Evolutionary conservation across 2,329 filamentous ascomycete genomes (phyloP), one percentile per base, ranked within the genome.

Genomic region (Colletotrichum orbiculare): DNA sequence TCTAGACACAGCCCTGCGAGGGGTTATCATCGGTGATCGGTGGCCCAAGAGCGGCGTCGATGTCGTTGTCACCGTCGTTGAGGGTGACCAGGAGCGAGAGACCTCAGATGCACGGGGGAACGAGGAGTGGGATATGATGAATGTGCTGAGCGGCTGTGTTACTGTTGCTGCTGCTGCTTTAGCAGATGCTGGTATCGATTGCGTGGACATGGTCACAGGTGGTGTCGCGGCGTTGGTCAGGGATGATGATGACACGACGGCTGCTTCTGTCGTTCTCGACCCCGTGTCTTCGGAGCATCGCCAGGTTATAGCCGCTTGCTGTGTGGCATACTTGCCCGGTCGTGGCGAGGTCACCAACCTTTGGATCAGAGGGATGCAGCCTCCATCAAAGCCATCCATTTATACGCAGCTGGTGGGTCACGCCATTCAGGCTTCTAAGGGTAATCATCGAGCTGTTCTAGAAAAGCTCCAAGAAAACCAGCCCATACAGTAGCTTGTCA

Each of bases 41-140:
- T 99, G 95, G 93, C 96, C 96, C n/a, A 99, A 99, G 83, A 97
- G 93, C 76, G 94, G 93, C 48, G 90, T 97, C n/a, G 96, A 99
- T 75, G 90, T 99, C 45, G 90, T 97, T 15, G 89, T 99, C 53
- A 97, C 94, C 0, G 89, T 99, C 53, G 83, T 99, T 15, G 96
- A 99, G 79, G 95, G 93, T 3, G 96, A 98, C 73, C 93, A 97
- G 75, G 91, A 95, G 78, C 85, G 75, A 75, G 86, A 77, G 75
- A 77, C 77, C 50, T 79, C 78, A 3, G 74, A 81, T 37, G 79
- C 80, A 33, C 78, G 81, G 70, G 82, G 80, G 8, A 85, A 88
- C 64, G 88, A 89, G 67, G 87, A 91, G 12, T 96, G 93, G 90
- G 93, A 94, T 9, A 87, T 92, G 79, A 95, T 98, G 92, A 96